Evolutionary conservation across 306 rosid genomes (phyloP), one percentile per base, ranked within the genome.

Genomic region (Lathyrus sativus): DNA sequence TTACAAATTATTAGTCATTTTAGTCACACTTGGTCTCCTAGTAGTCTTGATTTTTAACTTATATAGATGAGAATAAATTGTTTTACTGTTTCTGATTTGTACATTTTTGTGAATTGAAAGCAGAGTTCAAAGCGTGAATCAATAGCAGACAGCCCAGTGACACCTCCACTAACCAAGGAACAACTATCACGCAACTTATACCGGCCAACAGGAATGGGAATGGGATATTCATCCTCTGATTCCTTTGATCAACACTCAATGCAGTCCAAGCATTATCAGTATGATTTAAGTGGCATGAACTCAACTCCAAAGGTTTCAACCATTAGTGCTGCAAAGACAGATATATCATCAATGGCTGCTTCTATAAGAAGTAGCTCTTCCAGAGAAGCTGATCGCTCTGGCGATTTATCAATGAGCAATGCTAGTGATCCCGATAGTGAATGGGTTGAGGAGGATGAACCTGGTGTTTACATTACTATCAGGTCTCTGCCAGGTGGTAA

Each of bases 401-500:
- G 60, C 3, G 86, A 84, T 69, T 49, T 85, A 49, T 85, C 89
- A 6, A 70, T 81, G 61, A 81, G 86, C 70, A 85, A 85, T 76
- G 84, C 86, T 9, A 85, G 86, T 71, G 89, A 85, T 57, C 77
- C 80, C 7, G 89, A 85, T 17, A 51, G 76, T 37, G 89, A 85
- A 45, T 85, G 89, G 89, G 84, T 85, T 44, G 89, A 85, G 74
- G 80, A 85, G 57, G 86, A 85, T 76, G 86, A 85, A 62, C 84
- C 89, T 35, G 89, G 89, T 46, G 89, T 85, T 66, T 85, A 85
- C 62, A 81, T 85, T 38, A 85, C 89, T 41, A 73, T 85, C 50
- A 85, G 82, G 79, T 82, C 86, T 55, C 55, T 85, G 29, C 82
- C 89, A 9, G 82, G 86, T 5, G 89, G 86, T 61, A 85, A 85